phyloP scores from a whole-genome alignment of 2,329 filamentous ascomycete species.

The Anthostomella pinea region DNA sequence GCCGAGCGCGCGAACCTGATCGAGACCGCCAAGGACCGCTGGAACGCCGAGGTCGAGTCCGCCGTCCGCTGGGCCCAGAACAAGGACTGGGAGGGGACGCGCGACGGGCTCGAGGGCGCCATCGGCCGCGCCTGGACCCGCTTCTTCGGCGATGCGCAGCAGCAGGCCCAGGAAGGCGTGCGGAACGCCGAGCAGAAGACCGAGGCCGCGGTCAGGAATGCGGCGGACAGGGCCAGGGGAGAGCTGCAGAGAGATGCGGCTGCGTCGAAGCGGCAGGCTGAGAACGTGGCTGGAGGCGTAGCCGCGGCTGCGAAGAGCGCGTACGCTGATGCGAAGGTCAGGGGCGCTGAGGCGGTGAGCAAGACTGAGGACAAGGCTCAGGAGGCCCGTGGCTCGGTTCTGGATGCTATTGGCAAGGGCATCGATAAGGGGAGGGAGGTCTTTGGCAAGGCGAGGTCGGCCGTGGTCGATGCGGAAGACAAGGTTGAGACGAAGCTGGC shows the following conservation, averaged over 20 bases:
- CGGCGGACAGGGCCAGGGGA: slow-evolving; percentile 34
- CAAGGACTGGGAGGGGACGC: slow-evolving; percentile 62
- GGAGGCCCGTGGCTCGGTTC: slow-evolving; percentile 37
- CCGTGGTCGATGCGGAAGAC: slow-evolving; percentile 35
- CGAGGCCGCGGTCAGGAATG: slow-evolving; percentile 27
- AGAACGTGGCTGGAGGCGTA: slow-evolving; percentile 22
- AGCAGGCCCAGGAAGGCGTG: slow-evolving; percentile 25
- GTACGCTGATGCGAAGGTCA: slow-evolving; percentile 31
- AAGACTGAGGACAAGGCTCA: slow-evolving; percentile 30
- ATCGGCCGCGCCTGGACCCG: slow-evolving; percentile 44
- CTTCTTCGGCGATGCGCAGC: slow-evolving; percentile 35
- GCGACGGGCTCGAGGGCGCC: slow-evolving; percentile 54
- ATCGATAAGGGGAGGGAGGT: slow-evolving; percentile 41
- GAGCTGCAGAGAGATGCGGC: slow-evolving; percentile 37
- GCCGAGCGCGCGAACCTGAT: slow-evolving; percentile 54
- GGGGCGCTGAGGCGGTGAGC: slow-evolving; percentile 24
- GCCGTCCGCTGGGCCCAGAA: slow-evolving; percentile 64
- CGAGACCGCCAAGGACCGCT: slow-evolving; percentile 70
- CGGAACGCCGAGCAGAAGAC: slow-evolving; percentile 18
- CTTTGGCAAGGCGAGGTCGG: slow-evolving; percentile 37
- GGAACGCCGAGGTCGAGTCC: slow-evolving; percentile 71
- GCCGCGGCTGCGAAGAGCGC: slow-evolving; percentile 30
- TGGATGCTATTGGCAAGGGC: slow-evolving; percentile 39
- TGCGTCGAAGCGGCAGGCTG: no score
- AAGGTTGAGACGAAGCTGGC: slow-evolving; percentile 31